These are phyloP conservation scores for Thalia dealbata DNA, from an alignment of 176 grass and related monocot genomes.

Conservation along the genomic window DNA sequence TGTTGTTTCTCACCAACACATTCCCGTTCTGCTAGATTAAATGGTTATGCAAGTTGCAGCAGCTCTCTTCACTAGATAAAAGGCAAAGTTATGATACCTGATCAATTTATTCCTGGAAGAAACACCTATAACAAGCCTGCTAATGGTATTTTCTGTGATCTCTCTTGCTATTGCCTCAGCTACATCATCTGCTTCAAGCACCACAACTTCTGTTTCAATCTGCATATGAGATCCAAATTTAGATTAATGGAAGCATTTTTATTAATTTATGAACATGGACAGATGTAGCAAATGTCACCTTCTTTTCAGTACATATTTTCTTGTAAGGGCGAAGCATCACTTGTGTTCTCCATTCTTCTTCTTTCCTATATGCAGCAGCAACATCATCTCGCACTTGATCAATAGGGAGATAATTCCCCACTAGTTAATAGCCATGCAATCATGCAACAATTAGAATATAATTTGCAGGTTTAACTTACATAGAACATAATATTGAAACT, in stretches of 20 bases:
- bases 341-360: slow-evolving; percentile 29
- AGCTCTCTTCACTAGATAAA: not conserved
- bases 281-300: slow-evolving; percentile 2
- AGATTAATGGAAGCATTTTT: not conserved
- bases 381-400: slow-evolving; percentile 36
- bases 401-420: slow-evolving; percentile 44
- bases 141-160: slow-evolving; percentile 26
- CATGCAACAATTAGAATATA: not conserved
- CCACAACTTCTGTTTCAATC: slow-evolving; percentile 37
- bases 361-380: slow-evolving; percentile 34
- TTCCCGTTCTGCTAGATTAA: not conserved
- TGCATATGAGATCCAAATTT: slow-evolving; percentile 10
- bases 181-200: slow-evolving; percentile 41
- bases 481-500: not conserved
- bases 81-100: slow-evolving; percentile 24
- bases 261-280: no score
- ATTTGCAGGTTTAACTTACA: not conserved
- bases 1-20: no score
- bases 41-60: not conserved
- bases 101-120: slow-evolving; percentile 33
- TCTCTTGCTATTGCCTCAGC: slow-evolving; percentile 38
- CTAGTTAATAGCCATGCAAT: slow-evolving; percentile 15
- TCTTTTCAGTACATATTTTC: slow-evolving; percentile 34
- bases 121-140: slow-evolving; percentile 42
- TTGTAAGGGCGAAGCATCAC: slow-evolving; percentile 36